Evolutionary conservation across 129 eudicot species (phyloP).

Genomic region (Cynara cardunculus): DNA sequence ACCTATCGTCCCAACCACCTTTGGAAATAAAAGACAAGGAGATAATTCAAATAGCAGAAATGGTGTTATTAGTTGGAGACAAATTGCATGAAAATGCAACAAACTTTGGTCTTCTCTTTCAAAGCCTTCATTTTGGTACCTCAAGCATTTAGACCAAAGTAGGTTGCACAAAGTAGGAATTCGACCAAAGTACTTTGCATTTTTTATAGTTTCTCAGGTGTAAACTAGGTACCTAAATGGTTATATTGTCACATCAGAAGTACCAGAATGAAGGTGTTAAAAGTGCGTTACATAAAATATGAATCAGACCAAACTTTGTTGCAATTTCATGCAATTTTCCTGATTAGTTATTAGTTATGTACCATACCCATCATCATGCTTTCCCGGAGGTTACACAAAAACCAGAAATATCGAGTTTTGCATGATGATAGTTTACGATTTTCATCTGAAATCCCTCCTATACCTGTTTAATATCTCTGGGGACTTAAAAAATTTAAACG

Average conservation of each 20-base stretch:
- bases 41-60: not conserved
- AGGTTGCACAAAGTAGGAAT: not conserved
- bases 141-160: not conserved
- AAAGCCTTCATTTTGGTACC: not conserved
- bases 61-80: not conserved
- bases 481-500: no score
- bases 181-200: no score
- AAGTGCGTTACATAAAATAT: no score
- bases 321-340: no score
- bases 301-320: no score
- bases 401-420: not conserved
- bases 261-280: no score
- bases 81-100: not conserved
- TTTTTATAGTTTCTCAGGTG: no score
- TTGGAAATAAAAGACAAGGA: not conserved
- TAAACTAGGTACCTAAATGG: no score
- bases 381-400: not conserved
- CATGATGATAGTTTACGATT: not conserved
- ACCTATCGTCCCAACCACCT: slow-evolving; percentile 96
- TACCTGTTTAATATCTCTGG: not conserved
- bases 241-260: no score
- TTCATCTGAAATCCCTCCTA: not conserved
- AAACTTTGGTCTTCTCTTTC: not conserved
- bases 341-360: no score
- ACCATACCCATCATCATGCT: not conserved